phyloP scores from a whole-genome alignment of 2,329 filamentous ascomycete genomes.

The Colletotrichum orchidophilum region DNA sequence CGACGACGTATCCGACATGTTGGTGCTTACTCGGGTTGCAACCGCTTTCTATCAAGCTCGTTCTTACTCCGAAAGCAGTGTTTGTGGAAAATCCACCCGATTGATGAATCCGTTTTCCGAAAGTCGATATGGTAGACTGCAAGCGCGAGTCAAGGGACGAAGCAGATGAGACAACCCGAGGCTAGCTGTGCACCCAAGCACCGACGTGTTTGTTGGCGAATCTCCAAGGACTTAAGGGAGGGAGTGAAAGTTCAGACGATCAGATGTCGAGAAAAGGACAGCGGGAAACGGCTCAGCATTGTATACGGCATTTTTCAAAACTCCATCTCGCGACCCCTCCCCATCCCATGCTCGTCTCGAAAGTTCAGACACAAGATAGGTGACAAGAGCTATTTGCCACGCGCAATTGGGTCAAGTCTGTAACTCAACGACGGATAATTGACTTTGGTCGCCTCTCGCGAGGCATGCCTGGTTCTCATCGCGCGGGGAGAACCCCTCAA shows the following conservation, averaged over 20 bases:
- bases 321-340: conserved; percentile 7
- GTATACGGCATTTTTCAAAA: conserved; percentile 16
- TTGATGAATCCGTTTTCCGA: background rate
- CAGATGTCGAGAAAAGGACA: background rate
- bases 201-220: background rate
- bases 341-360: conserved; percentile 18
- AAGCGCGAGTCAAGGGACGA: conserved; percentile 17
- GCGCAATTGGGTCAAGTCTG: conserved; percentile 13
- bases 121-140: background rate
- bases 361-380: conserved; percentile 13
- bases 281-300: conserved; percentile 17
- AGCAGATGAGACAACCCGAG: conserved; percentile 17
- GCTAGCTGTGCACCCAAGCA: background rate
- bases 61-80: background rate
- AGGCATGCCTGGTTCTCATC: conserved; percentile 16
- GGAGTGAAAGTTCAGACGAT: conserved; percentile 23
- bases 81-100: background rate
- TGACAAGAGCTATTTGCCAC: conserved; percentile 32
- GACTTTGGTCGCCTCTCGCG: conserved; percentile 6
- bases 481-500: conserved; percentile 31
- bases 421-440: conserved; percentile 6
- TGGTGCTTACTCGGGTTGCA: background rate
- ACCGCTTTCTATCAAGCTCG: background rate
- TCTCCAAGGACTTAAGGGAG: background rate
- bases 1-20: conserved; percentile 17